A percentile compares a stretch with the other conserved stretches of the same genome.
phyloP scores from a whole-genome alignment of 2,329 filamentous ascomycete genomes.

The Hymenoscyphus scutula region DNA sequence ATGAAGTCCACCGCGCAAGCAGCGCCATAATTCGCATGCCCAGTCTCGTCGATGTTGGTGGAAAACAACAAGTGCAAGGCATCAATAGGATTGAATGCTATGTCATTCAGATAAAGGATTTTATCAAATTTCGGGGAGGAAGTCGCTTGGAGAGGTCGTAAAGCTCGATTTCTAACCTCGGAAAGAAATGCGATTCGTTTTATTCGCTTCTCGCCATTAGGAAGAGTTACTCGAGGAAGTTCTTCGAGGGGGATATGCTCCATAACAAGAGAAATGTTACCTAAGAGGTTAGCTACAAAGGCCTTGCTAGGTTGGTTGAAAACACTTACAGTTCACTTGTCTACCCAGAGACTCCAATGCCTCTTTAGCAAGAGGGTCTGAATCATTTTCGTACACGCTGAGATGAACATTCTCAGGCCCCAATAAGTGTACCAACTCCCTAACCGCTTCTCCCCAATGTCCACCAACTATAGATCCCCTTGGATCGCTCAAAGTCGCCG shows the following conservation, averaged over 20 bases:
- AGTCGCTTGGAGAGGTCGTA: conserved; percentile 55
- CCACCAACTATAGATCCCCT: conserved; percentile 60
- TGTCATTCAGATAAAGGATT: conserved; percentile 64
- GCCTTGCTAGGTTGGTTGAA: neutral
- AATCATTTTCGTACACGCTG: conserved; percentile 61
- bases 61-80: conserved; percentile 58
- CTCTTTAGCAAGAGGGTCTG: neutral
- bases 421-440: conserved; percentile 60
- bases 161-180: conserved; percentile 65
- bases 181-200: conserved; percentile 72
- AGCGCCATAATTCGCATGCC: conserved; percentile 57
- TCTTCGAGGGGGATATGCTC: neutral
- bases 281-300: neutral
- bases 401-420: conserved; percentile 65
- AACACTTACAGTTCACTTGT: conserved; percentile 3
- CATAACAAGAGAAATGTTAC: conserved; percentile 1
- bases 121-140: conserved; percentile 48
- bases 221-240: neutral
- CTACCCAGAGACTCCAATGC: neutral
- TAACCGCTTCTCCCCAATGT: conserved; percentile 58
- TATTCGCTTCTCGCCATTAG: conserved; percentile 54
- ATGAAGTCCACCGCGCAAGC: conserved; percentile 69
- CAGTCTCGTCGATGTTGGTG: conserved; percentile 45
- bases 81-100: conserved; percentile 49
- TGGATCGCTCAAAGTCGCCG: neutral